These are phyloP conservation scores for Clathrus columnatus DNA, from an alignment of 768 basidiomycete species.

Conservation along the genomic window DNA sequence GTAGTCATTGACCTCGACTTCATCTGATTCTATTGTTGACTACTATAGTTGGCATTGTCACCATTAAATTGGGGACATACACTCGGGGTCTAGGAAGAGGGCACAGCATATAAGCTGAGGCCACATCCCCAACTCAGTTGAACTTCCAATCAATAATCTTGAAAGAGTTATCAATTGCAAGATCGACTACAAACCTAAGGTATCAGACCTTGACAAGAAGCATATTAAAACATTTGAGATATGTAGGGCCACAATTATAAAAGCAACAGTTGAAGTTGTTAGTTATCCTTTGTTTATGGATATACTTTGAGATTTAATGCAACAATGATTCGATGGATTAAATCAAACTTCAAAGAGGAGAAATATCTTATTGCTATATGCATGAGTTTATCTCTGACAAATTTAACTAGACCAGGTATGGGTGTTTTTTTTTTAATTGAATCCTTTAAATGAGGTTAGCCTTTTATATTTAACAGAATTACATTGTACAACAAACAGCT, in stretches of 20 bases:
- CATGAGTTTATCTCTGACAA: slow-evolving; percentile 75
- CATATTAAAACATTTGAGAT: slow-evolving; percentile 53
- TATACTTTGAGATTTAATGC: slow-evolving; percentile 55
- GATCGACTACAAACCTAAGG: no score
- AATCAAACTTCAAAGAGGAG: slow-evolving; percentile 35
- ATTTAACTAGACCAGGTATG: slow-evolving; percentile 67
- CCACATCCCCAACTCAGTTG: no score
- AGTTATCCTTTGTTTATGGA: slow-evolving; percentile 75
- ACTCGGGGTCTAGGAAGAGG: no score
- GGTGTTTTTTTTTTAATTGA: slow-evolving; percentile 9
- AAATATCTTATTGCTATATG: slow-evolving; percentile 75
- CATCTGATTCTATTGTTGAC: no score
- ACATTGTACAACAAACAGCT: slow-evolving; percentile 44
- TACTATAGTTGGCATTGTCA: no score
- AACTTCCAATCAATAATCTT: no score
- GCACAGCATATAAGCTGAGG: no score
- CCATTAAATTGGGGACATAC: no score
- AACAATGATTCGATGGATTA: slow-evolving; percentile 73
- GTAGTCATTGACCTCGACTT: no score
- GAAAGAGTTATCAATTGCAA: no score
- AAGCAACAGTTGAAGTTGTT: slow-evolving; percentile 76
- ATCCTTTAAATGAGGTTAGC: slow-evolving; percentile 14
- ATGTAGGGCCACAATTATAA: slow-evolving; percentile 81
- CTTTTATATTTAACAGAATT: slow-evolving; percentile 33
- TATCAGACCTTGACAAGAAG: no score